Base-by-base conservation (phyloP, 2,329 filamentous ascomycete genomes). In the Aspergillus neoniger region DNA sequence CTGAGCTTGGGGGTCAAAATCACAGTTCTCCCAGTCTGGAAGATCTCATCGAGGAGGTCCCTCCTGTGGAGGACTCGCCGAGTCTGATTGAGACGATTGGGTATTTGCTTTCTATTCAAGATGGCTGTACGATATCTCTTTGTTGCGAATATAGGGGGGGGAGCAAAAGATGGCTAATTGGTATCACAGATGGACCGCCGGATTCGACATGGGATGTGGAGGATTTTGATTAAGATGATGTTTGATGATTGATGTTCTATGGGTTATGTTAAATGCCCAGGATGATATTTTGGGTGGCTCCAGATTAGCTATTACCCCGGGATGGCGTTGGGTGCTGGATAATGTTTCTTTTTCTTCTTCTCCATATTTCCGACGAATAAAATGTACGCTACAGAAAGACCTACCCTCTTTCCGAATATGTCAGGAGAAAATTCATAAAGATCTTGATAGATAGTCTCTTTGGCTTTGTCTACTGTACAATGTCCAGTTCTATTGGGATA, bases 171-270 rank as follows among this genome's bases (percentile, higher is more conserved):
- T 50, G 47, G 25, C 25, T 50, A 15, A 50, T 50, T 32, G n/a
- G n/a, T 25, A 19, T 50, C 6, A 28, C 25, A 50, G 47, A 50
- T 21, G 47, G 47, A 15, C 47, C 47, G 47, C 25, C 47, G 25
- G 47, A 50, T 12, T 50, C 47, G 10, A 50, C 47, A 12, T 50
- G 47, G 47, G 47, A 50, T 30, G n/a, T 50, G 47, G 47, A 50
- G 15, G 47, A 50, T 19, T 50, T 32, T 12, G 47, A 50, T 50
- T 50, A n/a, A 32, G 5, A 3, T 10, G 7, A 19, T 21, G 0
- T 12, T 1, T 44, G 41, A 44, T 23, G 15, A 17, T 2, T n/a
- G 7, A 44, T 44, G n/a, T 7, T 17, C 21, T 32, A 12, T 2
- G 23, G 47, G 47, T 28, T 7, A 12, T 28, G 25, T 10, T 50